Evolutionary conservation across 768 basidiomycete species (phyloP), one percentile per base, ranked within the genome.

Genomic region (Pholiota molesta): DNA sequence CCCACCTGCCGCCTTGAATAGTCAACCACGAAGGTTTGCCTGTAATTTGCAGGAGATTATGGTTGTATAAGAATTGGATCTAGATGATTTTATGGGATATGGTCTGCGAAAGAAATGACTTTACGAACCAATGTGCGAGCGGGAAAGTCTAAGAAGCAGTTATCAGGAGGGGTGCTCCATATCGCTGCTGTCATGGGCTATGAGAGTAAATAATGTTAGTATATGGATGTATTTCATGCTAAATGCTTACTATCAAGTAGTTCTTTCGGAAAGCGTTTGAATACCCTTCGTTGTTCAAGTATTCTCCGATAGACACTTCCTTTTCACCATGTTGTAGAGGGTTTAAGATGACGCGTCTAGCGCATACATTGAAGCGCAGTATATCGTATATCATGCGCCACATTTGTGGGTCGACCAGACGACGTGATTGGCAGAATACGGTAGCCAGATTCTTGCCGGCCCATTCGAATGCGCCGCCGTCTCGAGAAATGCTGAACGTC

Each of bases 111-210:
- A 55, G 51, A n/a, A 29, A 35, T 29, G 57, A 29, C 17, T 60
- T 51, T 42, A 42, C 75, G 5, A 60, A 86, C 86, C 72, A 92
- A 73, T 0, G 90, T 91, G 42, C 76, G 78, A 0, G 86, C 89
- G 8, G 90, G 90, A 68, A 93, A 90, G 64, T 90, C 87, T 54
- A 87, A 73, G 2, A 84, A 80, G 64, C 88, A 90, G 67, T 83
- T 83, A 63, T 87, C 86, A 9, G 91, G 86, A 0, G 89, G 87
- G 0, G 89, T 91, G 49, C 86, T 90, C 91, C 91, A 93, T 42
- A 93, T 86, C 2, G 89, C 87, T 1, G 89, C 90, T 8, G 88
- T 90, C 89, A 93, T 89, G 0, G 90, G 90, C 90, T 90, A 56
- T 8, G 31, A 56, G 26, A 19, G 57, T n/a, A 2, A 10, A 42